phyloP scores from a whole-genome alignment of 176 grass and related monocot genomes.

The Lolium perenne region DNA sequence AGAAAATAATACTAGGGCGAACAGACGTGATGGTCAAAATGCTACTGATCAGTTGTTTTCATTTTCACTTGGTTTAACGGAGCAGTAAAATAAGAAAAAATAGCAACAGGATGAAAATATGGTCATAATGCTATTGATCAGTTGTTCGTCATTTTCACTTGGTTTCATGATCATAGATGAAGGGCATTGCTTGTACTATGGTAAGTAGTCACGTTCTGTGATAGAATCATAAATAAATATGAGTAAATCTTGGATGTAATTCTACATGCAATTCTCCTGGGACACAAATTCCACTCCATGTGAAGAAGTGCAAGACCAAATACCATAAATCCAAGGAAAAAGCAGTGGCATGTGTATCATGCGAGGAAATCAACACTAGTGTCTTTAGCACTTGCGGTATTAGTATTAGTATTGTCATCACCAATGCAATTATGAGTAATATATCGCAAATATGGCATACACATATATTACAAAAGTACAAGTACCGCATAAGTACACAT shows the following conservation, averaged over 20 bases:
- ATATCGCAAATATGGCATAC: background rate
- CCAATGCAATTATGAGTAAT: background rate
- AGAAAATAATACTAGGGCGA: background rate
- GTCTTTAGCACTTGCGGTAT: conserved; percentile 6
- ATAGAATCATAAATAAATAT: background rate
- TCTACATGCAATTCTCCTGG: background rate
- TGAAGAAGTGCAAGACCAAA: background rate
- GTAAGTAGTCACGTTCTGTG: background rate
- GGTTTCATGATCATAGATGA: background rate
- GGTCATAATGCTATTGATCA: conserved; percentile 3
- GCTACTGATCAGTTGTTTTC: background rate
- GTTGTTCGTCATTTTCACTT: background rate
- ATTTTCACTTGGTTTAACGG: background rate
- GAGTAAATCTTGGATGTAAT: background rate
- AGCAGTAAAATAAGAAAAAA: background rate
- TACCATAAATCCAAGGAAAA: background rate
- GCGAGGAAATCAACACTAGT: background rate
- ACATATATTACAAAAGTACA: no score
- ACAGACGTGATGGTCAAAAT: background rate
- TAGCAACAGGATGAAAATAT: background rate
- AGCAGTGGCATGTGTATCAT: background rate
- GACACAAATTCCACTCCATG: background rate
- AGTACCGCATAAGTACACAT: background rate
- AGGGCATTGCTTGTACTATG: background rate
- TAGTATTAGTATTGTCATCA: background rate